Evolutionary conservation across 257 asterid species (phyloP).

Genomic region (Fraxinus quadrangulata): DNA sequence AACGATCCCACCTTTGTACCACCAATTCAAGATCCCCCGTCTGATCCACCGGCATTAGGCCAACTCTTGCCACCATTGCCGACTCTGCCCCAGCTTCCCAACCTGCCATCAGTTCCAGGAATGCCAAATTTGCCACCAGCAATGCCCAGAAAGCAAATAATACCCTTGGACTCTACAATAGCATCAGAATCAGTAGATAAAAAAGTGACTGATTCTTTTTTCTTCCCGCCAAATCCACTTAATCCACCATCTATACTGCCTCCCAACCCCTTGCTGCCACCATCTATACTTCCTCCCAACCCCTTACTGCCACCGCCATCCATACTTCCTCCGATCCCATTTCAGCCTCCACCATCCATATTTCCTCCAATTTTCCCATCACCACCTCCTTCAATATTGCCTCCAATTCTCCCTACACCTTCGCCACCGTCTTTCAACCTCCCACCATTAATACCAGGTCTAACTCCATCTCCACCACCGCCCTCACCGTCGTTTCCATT

Average conservation of each 20-base stretch:
- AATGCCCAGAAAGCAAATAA: conserved; percentile 24
- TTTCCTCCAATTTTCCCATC: conserved; percentile 49
- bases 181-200: conserved; percentile 24
- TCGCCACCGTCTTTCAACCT: conserved; percentile 39
- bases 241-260: conserved; percentile 9
- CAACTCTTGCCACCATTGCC: conserved; percentile 42
- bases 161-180: conserved; percentile 14
- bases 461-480: conserved; percentile 51
- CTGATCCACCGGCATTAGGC: conserved; percentile 30
- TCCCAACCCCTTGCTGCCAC: conserved; percentile 33
- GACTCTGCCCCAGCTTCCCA: conserved; percentile 58
- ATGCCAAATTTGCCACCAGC: conserved; percentile 51
- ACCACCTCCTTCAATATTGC: conserved; percentile 57
- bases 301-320: conserved; percentile 52
- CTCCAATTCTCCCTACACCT: conserved; percentile 55
- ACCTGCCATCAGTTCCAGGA: conserved; percentile 59
- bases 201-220: conserved; percentile 26
- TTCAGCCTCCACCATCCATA: conserved; percentile 42
- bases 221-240: conserved; percentile 46
- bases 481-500: conserved; percentile 40
- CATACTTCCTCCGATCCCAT: conserved; percentile 50
- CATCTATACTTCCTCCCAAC: conserved; percentile 42
- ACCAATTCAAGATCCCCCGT: conserved; percentile 48
- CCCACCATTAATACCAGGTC: conserved; percentile 56
- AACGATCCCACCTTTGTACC: conserved; percentile 52